Base-by-base conservation (phyloP, 148 eudicot genomes). In the Vaccinium myrtillus region DNA sequence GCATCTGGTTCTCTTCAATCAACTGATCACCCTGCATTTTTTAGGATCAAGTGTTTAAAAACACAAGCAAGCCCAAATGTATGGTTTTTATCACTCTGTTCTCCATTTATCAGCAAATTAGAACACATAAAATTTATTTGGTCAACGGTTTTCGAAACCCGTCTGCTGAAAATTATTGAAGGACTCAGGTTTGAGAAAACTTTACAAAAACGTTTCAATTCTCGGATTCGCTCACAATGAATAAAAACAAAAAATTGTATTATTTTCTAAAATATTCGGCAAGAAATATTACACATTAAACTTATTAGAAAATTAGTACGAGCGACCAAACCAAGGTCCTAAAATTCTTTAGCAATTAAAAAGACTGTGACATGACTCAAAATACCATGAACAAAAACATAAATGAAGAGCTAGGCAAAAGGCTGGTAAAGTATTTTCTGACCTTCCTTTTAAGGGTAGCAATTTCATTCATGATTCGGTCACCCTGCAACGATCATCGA, bases 371-470 rank as follows among this genome's bases (percentile, higher is more conserved):
- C 61, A 56, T 56, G 69, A 59, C 25, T 59, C 67, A 16, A 58
- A 18, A 58, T 19, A 58, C 18, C 61, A 16, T 58, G 61, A 15
- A 56, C 18, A 6, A 14, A 65, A 23, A 36, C 9, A 32, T 73
- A 18, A 73, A 39, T 39, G 39, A 43, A 8, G 10, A 73, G 7
- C 5, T 2, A 39, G 77, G 77, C 39, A 73, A 16, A 73, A 15
- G 21, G 77, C n/a, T 36, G 50, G 11, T 73, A 8, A 71, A 73
- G 55, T 18, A 16, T 23, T 49, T 23, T 10, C 67, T 8, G 18
- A 92, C 95, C 95, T 90, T 87, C 63, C 81, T 83, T 77, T 90
- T 83, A 30, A 91, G 94, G 51, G 58, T 83, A 25, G 84, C 85
- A 27, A 93, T 91, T 86, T 93, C 94, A 71, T 56, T 82, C 77